Percentiles rank a stretch among this genome's conserved stretches.
phyloP scores from a whole-genome alignment of 257 asterid genomes.

The Paraleonurus japonicus region DNA sequence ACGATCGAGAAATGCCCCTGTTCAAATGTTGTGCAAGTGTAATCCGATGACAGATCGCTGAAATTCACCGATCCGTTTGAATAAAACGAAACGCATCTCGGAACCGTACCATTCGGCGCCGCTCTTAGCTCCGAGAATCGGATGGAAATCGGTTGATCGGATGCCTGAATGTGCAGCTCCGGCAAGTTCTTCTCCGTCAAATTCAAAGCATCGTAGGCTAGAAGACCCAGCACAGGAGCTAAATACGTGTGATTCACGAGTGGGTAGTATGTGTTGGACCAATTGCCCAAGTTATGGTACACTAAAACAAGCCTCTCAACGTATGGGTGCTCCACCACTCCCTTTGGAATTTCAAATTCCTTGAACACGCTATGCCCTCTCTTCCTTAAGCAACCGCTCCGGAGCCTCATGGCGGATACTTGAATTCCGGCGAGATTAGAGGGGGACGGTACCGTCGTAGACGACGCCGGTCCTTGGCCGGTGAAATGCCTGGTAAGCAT shows the following conservation, averaged over 20 bases:
- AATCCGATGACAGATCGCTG: conserved; percentile 41
- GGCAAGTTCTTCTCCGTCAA: conserved; percentile 46
- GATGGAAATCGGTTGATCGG: conserved; percentile 57
- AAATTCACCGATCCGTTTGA: conserved; percentile 46
- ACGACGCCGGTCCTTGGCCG: conserved; percentile 53
- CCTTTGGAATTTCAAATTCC: conserved; percentile 58
- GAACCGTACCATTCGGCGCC: conserved; percentile 37
- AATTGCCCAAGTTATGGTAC: conserved; percentile 64
- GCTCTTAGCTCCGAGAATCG: conserved; percentile 37
- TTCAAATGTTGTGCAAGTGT: conserved; percentile 47
- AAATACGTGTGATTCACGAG: conserved; percentile 46
- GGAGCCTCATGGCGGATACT: conserved; percentile 62
- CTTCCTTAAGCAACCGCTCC: conserved; percentile 63
- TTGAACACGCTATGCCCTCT: conserved; percentile 44
- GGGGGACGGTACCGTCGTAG: conserved; percentile 55
- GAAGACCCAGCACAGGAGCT: conserved; percentile 65
- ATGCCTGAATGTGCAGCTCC: conserved; percentile 39
- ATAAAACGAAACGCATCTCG: conserved; percentile 55
- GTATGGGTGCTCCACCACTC: conserved; percentile 44
- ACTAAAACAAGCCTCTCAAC: conserved; percentile 67
- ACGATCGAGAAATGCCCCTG: conserved; percentile 79
- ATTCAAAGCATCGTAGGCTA: conserved; percentile 62
- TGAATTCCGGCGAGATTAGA: conserved; percentile 57
- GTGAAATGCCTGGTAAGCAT: conserved; percentile 51
- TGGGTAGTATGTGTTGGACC: conserved; percentile 45